phyloP scores from a whole-genome alignment of 306 rosid species.

The Quercus wislizeni region DNA sequence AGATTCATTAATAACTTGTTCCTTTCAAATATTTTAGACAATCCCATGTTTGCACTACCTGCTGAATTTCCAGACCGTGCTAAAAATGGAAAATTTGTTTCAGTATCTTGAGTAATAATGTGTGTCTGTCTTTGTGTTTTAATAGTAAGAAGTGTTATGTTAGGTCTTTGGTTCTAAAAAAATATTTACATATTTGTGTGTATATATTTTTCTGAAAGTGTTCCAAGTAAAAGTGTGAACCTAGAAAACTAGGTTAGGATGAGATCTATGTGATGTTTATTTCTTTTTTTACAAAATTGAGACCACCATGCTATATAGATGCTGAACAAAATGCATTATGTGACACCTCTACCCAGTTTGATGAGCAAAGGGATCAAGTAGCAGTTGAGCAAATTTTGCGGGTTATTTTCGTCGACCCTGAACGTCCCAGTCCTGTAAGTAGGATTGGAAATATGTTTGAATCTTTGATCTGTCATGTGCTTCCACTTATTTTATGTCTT shows the following conservation, averaged over 20 bases:
- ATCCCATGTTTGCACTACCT: not conserved
- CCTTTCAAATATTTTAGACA: not conserved
- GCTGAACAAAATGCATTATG: slow-evolving; percentile 16
- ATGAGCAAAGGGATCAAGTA: slow-evolving; percentile 88
- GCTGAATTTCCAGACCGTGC: not conserved
- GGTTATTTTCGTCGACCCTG: slow-evolving; percentile 85
- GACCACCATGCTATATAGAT: slow-evolving; percentile 3
- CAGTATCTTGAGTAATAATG: not conserved
- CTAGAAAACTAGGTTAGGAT: not conserved
- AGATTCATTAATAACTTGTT: not conserved
- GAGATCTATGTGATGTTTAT: not conserved
- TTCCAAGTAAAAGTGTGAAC: not conserved
- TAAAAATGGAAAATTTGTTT: not conserved
- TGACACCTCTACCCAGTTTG: slow-evolving; percentile 56
- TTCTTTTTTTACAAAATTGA: slow-evolving; percentile 1
- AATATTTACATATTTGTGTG: not conserved
- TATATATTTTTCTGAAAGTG: not conserved
- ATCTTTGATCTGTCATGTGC: not conserved
- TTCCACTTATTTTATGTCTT: not conserved
- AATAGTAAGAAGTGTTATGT: not conserved
- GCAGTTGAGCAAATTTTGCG: slow-evolving; percentile 86
- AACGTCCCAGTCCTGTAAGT: slow-evolving; percentile 69
- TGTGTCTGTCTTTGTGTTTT: not conserved
- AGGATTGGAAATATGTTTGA: slow-evolving; percentile 1
- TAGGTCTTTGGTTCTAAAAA: not conserved